Evolutionary conservation across 2,329 filamentous ascomycete genomes (phyloP).

Genomic region (Cucurbitaria berberidis): DNA sequence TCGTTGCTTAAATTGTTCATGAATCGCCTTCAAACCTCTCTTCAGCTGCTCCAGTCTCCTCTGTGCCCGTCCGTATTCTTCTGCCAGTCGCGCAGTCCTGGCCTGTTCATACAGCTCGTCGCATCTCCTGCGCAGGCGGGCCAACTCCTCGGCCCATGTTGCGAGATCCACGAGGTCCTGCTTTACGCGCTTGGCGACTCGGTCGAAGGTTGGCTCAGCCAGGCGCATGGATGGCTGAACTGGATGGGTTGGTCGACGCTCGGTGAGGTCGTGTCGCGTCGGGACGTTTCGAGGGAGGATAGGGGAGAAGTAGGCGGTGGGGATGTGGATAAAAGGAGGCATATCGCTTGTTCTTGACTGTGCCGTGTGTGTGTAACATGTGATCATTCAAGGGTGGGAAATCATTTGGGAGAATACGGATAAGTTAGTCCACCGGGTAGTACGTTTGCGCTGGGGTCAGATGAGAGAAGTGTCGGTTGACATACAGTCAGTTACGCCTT

Average conservation of each 20-base stretch:
- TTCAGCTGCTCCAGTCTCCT: not conserved
- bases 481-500: not conserved
- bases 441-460: not conserved
- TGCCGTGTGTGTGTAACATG: not conserved
- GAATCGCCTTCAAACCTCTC: not conserved
- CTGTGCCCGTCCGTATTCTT: not conserved
- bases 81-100: not conserved
- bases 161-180: not conserved
- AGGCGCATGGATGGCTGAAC: not conserved
- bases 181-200: not conserved
- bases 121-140: not conserved
- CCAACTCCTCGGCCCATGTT: not conserved
- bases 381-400: not conserved
- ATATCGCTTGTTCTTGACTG: not conserved
- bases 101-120: not conserved
- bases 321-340: not conserved
- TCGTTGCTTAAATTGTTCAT: not conserved
- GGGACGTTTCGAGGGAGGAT: not conserved
- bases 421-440: not conserved
- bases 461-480: not conserved
- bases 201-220: not conserved
- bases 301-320: not conserved
- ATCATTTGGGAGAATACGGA: not conserved
- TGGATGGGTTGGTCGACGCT: not conserved
- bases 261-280: not conserved